Conservation (phyloP, 257 asterid species). For the Prunella vulgaris region DNA sequence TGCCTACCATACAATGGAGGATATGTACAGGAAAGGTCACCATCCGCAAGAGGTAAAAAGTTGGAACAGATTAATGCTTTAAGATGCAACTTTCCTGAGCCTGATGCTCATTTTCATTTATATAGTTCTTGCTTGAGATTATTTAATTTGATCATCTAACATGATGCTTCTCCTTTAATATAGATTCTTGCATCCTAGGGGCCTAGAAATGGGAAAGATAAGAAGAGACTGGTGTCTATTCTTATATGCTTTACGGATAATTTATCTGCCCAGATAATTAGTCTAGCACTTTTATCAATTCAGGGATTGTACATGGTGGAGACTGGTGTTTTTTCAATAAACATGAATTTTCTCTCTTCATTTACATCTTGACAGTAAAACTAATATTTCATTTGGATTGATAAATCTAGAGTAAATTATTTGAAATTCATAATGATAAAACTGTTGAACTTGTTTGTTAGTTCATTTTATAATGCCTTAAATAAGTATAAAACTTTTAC, state of each 20-base stretch:
- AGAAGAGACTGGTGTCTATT: not conserved
- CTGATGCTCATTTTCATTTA: not conserved
- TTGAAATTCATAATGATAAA: not conserved
- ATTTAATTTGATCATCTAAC: slow-evolving; percentile 8
- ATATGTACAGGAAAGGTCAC: slow-evolving; percentile 87
- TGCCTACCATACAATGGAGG: slow-evolving; percentile 85
- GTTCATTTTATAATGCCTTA: not conserved
- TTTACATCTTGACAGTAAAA: not conserved
- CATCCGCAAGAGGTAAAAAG: slow-evolving; percentile 79
- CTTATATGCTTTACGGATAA: not conserved
- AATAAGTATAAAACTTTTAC: not conserved
- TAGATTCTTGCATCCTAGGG: not conserved
- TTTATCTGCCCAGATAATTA: not conserved
- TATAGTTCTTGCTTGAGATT: not conserved
- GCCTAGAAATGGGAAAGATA: not conserved
- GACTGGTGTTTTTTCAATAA: not conserved
- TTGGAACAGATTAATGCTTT: slow-evolving; percentile 12
- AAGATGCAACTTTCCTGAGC: slow-evolving; percentile 6
- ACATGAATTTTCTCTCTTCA: not conserved
- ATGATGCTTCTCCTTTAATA: slow-evolving; percentile 1
- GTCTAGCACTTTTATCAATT: not conserved
- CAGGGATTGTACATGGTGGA: not conserved
- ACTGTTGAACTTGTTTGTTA: not conserved
- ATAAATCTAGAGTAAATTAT: not conserved
- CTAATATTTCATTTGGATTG: not conserved